Evolutionary conservation across 2,329 filamentous ascomycete species (phyloP).

Genomic region (Aphanoascus verrucosus): DNA sequence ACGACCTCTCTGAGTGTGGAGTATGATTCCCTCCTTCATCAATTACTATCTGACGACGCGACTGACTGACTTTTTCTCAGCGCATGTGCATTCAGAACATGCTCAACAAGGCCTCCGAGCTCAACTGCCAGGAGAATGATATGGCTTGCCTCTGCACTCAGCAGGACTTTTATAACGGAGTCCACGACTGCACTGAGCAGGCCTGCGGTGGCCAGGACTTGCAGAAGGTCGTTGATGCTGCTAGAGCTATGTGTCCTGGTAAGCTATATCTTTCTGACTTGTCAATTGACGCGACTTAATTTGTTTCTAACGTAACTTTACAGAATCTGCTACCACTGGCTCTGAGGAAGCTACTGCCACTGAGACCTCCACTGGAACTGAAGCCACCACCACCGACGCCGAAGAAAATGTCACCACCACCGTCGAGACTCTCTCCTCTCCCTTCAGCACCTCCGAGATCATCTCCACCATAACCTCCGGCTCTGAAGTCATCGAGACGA

Average conservation of each 20-base stretch:
- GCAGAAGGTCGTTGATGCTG: conserved; percentile 4
- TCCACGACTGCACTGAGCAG: conserved; percentile 38
- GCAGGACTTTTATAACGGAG: conserved; percentile 34
- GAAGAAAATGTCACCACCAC: conserved; percentile 2
- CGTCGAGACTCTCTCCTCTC: neutral
- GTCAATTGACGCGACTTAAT: neutral
- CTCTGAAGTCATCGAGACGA: conserved; percentile 13
- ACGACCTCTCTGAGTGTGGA: conserved; percentile 20
- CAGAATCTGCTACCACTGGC: conserved; percentile 10
- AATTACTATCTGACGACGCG: neutral
- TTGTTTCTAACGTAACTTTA: conserved; percentile 1
- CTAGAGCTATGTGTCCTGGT: neutral
- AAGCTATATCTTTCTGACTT: too few relatives aligned
- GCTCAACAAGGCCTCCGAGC: conserved; percentile 28
- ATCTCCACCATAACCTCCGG: conserved; percentile 12
- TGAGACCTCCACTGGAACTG: conserved; percentile 12
- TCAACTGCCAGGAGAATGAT: conserved; percentile 34
- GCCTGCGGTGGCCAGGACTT: conserved; percentile 34
- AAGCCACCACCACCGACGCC: conserved; percentile 16
- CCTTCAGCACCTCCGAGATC: conserved; percentile 12
- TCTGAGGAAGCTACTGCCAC: conserved; percentile 4
- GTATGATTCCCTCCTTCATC: conserved; percentile 16
- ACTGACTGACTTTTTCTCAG: conserved; percentile 23
- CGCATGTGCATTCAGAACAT: conserved; percentile 38
- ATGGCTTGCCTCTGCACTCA: conserved; percentile 33